phyloP scores from a whole-genome alignment of 208 protist species.

The Spongospora subterranea region DNA sequence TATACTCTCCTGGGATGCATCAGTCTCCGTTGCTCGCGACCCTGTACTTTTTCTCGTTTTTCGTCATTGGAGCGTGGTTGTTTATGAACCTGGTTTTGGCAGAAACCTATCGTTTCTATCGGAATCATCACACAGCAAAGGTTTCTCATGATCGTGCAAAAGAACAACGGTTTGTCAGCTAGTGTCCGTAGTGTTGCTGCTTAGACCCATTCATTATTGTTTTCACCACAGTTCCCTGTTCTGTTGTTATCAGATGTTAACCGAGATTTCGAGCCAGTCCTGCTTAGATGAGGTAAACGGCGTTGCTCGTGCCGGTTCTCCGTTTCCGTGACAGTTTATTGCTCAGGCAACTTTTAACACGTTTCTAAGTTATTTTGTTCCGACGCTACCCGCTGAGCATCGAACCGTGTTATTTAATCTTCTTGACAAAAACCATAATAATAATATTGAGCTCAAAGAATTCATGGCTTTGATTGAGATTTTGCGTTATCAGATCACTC shows the following conservation, averaged over 20 bases:
- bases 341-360: neutral
- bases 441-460: neutral
- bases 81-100: slow-evolving; percentile 50
- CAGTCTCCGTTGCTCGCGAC: neutral
- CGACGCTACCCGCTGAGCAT: slow-evolving; percentile 13
- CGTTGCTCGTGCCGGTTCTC: neutral
- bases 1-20: neutral
- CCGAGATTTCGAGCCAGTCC: slow-evolving; percentile 1
- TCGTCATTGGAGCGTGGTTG: slow-evolving; percentile 8
- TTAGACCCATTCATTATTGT: neutral
- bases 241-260: slow-evolving; percentile 31
- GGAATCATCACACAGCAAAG: slow-evolving; percentile 4
- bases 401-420: neutral
- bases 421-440: slow-evolving; percentile 24
- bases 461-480: slow-evolving; percentile 16
- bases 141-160: slow-evolving; percentile 17
- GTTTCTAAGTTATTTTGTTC: neutral
- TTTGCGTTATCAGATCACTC: neutral
- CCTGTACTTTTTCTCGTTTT: slow-evolving; percentile 52
- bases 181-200: neutral
- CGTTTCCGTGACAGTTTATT: no score
- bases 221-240: slow-evolving; percentile 32
- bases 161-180: neutral
- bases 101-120: slow-evolving; percentile 42
- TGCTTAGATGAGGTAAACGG: neutral